Percentiles rank a stretch among this genome's conserved stretches.
Conservation (phyloP, 1,284 basidiomycete species). For the Malassezia furfur region DNA sequence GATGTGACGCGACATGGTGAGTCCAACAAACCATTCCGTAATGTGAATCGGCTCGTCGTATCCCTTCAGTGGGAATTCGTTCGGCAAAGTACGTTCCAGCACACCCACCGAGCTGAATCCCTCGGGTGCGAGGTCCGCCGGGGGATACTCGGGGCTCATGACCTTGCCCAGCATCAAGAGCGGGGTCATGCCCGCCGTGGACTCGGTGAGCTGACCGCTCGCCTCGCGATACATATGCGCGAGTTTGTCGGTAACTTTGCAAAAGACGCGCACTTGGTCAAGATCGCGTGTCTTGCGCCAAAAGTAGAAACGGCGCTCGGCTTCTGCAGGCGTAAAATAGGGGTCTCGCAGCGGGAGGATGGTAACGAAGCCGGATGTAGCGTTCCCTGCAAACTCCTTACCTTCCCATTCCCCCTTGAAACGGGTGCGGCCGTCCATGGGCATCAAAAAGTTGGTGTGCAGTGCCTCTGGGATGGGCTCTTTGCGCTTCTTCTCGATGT, state of each 20-base stretch:
- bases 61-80: not conserved
- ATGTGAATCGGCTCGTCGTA: conserved; percentile 7
- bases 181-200: not conserved
- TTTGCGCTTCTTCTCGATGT: conserved; percentile 7
- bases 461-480: conserved; percentile 5
- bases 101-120: conserved; percentile 17
- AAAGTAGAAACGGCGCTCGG: not conserved
- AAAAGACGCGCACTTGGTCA: conserved; percentile 7
- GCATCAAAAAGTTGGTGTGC: conserved; percentile 15
- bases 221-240: not conserved
- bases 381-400: not conserved
- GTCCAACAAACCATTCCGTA: conserved; percentile 11
- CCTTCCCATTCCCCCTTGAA: not conserved
- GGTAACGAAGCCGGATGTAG: conserved; percentile 11
- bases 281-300: conserved; percentile 1
- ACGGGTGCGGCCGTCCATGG: conserved; percentile 1
- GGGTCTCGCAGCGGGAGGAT: conserved; percentile 10
- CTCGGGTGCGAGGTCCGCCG: conserved; percentile 5
- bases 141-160: conserved; percentile 5
- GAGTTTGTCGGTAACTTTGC: conserved; percentile 6
- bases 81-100: conserved; percentile 5
- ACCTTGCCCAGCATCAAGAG: conserved; percentile 5
- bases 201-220: not conserved
- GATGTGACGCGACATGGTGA: conserved; percentile 13
- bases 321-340: conserved; percentile 4